phyloP scores from a whole-genome alignment of 2,329 filamentous ascomycete genomes.

The Aspergillus amoenus region DNA sequence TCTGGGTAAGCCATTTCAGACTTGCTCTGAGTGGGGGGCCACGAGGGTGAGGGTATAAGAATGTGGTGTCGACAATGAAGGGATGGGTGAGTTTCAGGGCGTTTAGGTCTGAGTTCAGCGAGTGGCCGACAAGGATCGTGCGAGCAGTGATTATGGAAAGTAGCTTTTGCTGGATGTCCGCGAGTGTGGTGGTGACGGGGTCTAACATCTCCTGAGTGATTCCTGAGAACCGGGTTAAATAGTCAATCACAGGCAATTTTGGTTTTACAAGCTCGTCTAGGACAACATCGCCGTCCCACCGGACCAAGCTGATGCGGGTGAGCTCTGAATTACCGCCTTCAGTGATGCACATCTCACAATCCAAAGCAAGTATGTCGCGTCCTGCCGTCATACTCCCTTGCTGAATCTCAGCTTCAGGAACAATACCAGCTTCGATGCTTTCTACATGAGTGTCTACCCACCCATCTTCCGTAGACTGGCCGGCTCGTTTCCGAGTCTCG shows the following conservation, averaged over 20 bases:
- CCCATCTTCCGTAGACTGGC: conserved; percentile 57
- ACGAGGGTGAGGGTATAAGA: conserved; percentile 86
- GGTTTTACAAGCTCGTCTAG: conserved; percentile 93
- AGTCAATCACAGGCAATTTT: conserved; percentile 81
- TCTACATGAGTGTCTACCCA: conserved; percentile 80
- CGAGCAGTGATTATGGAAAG: conserved; percentile 62
- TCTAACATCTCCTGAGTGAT: conserved; percentile 85
- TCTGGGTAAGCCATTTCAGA: conserved; percentile 83
- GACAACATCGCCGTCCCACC: conserved; percentile 79
- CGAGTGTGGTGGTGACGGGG: conserved; percentile 76
- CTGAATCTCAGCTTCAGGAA: conserved; percentile 70
- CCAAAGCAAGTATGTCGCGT: conserved; percentile 74
- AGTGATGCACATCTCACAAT: conserved; percentile 97
- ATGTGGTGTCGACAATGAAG: conserved; percentile 86
- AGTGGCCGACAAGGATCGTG: conserved; percentile 49
- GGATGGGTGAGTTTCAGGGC: conserved; percentile 86
- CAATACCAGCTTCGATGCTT: conserved; percentile 63
- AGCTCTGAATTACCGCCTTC: conserved; percentile 76
- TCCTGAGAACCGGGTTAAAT: conserved; percentile 86
- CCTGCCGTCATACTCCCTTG: conserved; percentile 81
- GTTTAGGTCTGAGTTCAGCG: conserved; percentile 59
- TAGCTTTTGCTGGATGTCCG: conserved; percentile 78
- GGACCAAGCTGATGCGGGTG: conserved; percentile 81
- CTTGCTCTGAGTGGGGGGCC: conserved; percentile 88
- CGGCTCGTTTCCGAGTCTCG: conserved; percentile 51